Conservation (phyloP, 768 basidiomycete genomes). For the Termitomyces eurrhizus region DNA sequence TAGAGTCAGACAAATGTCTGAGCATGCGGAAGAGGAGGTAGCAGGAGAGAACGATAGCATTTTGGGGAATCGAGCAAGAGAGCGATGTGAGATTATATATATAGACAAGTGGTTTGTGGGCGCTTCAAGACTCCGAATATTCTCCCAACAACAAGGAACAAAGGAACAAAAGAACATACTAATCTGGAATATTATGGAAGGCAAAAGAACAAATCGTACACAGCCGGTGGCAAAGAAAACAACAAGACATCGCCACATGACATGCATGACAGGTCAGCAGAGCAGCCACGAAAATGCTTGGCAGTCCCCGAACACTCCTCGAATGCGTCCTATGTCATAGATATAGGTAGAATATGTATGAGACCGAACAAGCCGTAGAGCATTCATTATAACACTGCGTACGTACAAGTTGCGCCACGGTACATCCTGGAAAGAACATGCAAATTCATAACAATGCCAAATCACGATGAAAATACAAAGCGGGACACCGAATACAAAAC, state of each 20-base stretch:
- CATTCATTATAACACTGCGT: neutral
- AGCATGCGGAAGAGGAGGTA: neutral
- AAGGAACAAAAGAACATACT: neutral
- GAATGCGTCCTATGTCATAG: neutral
- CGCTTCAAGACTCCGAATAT: neutral
- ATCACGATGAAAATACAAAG: neutral
- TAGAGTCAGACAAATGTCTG: neutral
- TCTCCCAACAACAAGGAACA: neutral
- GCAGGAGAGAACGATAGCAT: neutral
- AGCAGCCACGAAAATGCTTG: neutral
- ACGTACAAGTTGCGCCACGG: neutral
- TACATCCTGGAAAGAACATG: neutral
- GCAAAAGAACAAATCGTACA: neutral
- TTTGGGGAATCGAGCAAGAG: neutral
- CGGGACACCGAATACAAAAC: neutral
- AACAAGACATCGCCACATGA: neutral
- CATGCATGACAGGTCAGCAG: neutral
- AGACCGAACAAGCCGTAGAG: neutral
- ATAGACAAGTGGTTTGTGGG: neutral
- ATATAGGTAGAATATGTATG: neutral
- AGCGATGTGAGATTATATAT: neutral
- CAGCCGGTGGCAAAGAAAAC: neutral
- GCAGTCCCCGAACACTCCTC: neutral
- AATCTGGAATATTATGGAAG: neutral
- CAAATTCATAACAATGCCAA: neutral